Percentiles rank a stretch among this genome's conserved stretches.
Evolutionary conservation across 345 rosid genomes (phyloP).

Genomic region (Erysimum cheiranthoides): DNA sequence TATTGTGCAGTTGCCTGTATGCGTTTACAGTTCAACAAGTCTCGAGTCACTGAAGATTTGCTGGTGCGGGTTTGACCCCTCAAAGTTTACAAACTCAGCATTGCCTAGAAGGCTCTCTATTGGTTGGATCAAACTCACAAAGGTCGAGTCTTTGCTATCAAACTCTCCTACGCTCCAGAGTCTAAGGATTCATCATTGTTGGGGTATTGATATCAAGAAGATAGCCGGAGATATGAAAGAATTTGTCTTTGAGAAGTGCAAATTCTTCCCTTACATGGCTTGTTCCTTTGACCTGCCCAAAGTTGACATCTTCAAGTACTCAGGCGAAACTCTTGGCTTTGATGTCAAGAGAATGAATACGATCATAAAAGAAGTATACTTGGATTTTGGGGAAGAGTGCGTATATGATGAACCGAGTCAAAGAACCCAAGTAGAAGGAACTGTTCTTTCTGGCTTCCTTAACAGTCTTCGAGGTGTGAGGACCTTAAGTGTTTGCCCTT

Average conservation of each 20-base stretch:
- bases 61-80: neutral
- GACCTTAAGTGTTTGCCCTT: slow-evolving; percentile 17
- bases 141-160: slow-evolving; percentile 21
- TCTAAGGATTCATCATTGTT: slow-evolving; percentile 48
- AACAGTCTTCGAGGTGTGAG: neutral
- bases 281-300: slow-evolving; percentile 8
- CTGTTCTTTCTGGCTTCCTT: neutral
- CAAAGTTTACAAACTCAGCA: slow-evolving; percentile 12
- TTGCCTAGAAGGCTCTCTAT: slow-evolving; percentile 44
- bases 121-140: slow-evolving; percentile 45
- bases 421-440: neutral
- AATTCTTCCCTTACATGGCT: neutral
- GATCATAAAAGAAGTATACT: neutral
- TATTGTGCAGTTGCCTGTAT: neutral
- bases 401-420: neutral
- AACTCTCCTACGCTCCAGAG: slow-evolving; percentile 44
- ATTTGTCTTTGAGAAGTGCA: neutral
- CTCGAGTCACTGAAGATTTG: neutral
- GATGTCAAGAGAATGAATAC: neutral
- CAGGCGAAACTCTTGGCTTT: neutral
- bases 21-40: neutral
- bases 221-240: slow-evolving; percentile 29
- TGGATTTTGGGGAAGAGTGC: neutral
- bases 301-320: slow-evolving; percentile 14
- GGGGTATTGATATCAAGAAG: slow-evolving; percentile 23